Evolutionary conservation across 2,329 filamentous ascomycete species (phyloP).

Genomic region (Phyllachora maydis): DNA sequence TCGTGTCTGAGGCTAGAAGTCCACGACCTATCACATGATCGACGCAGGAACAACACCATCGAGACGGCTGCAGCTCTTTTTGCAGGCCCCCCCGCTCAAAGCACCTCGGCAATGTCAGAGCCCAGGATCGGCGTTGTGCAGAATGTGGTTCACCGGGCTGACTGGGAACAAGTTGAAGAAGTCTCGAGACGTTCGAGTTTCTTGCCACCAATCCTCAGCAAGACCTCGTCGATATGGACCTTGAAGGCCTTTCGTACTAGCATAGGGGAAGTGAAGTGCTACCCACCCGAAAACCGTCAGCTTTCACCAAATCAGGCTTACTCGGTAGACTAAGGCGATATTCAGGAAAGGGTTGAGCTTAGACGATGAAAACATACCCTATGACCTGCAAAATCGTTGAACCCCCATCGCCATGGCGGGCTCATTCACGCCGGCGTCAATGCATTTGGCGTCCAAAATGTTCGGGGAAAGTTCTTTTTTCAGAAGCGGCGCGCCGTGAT

Average conservation of each 20-base stretch:
- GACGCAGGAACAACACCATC: slow-evolving; percentile 17
- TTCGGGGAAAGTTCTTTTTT: neutral
- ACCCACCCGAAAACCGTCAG: neutral
- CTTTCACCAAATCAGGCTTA: slow-evolving; percentile 11
- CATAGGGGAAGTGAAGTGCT: slow-evolving; percentile 1
- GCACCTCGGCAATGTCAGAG: slow-evolving; percentile 1
- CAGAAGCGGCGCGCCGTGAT: too few relatives aligned
- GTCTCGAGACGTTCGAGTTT: slow-evolving; percentile 3
- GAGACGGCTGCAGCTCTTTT: slow-evolving; percentile 6
- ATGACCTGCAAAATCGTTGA: neutral
- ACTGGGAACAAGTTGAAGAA: slow-evolving; percentile 40
- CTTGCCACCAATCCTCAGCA: slow-evolving; percentile 14
- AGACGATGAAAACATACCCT: neutral
- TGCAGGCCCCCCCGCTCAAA: slow-evolving; percentile 1
- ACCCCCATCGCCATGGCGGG: too few relatives aligned
- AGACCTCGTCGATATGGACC: slow-evolving; percentile 26
- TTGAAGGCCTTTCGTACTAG: slow-evolving; percentile 19
- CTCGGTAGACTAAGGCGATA: slow-evolving; percentile 22
- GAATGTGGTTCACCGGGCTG: slow-evolving; percentile 16
- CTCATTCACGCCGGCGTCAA: neutral
- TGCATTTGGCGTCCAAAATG: neutral
- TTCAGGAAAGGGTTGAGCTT: slow-evolving; percentile 2
- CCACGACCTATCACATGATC: slow-evolving; percentile 4
- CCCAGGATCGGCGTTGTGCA: neutral
- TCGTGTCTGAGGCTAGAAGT: slow-evolving; percentile 2